Evolutionary conservation across 2,329 filamentous ascomycete species (phyloP).

Genomic region (Chaetomium globosum): DNA sequence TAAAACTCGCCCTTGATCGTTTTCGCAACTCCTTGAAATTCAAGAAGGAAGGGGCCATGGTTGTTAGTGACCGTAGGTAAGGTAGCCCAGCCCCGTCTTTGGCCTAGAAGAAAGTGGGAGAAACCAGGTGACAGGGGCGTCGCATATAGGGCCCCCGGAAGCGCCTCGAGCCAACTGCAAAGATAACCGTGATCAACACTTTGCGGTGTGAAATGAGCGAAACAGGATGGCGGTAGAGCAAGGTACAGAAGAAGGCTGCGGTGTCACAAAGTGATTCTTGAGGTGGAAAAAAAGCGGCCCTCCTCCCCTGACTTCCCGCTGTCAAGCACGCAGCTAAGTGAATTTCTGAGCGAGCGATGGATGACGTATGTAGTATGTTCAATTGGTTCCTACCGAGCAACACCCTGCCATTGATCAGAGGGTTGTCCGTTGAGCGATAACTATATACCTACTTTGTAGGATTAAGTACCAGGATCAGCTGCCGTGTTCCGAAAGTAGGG

Average conservation of each 20-base stretch:
- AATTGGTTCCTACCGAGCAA: constrained; percentile 21
- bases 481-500: constrained; percentile 14
- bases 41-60: constrained; percentile 68
- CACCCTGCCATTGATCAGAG: constrained; percentile 12
- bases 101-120: not conserved
- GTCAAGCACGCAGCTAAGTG: constrained; percentile 13
- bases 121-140: not conserved
- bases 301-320: constrained; percentile 6
- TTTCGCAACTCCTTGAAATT: constrained; percentile 71
- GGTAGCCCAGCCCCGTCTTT: not conserved
- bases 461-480: constrained; percentile 2
- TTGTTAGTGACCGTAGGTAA: constrained; percentile 17
- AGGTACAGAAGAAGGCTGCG: not conserved
- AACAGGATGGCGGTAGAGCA: not conserved
- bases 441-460: not conserved
- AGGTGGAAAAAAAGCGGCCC: constrained; percentile 5
- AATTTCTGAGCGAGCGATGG: constrained; percentile 7
- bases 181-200: constrained; percentile 6
- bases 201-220: constrained; percentile 17
- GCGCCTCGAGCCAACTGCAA: not conserved
- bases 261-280: constrained; percentile 1
- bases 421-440: constrained; percentile 12
- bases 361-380: constrained; percentile 24
- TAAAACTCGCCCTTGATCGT: constrained; percentile 74
- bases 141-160: constrained; percentile 3